Conservation (phyloP, 2,329 filamentous ascomycete genomes). For the Fusarium scirpi region DNA sequence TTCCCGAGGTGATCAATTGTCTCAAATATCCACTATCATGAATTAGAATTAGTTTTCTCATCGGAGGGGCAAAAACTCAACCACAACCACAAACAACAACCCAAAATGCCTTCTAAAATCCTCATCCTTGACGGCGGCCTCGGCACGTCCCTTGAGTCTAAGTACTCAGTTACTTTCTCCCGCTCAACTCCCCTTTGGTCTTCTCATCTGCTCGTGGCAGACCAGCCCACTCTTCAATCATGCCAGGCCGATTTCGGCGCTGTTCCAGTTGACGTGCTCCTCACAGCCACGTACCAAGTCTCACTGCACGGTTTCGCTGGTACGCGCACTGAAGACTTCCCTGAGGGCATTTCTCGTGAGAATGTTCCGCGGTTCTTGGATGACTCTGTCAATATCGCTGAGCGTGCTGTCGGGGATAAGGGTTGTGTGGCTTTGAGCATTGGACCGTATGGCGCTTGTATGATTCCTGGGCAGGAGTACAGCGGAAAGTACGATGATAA, state of each 20-base stretch:
- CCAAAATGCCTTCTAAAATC: slow-evolving; percentile 50
- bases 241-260: slow-evolving; percentile 68
- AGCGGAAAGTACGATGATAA: slow-evolving; percentile 68
- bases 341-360: slow-evolving; percentile 56
- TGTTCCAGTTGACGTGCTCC: slow-evolving; percentile 71
- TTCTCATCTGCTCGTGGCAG: slow-evolving; percentile 70
- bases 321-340: slow-evolving; percentile 58
- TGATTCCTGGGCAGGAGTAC: slow-evolving; percentile 75
- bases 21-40: slow-evolving; percentile 33
- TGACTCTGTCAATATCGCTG: slow-evolving; percentile 59
- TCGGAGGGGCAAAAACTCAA: slow-evolving; percentile 26
- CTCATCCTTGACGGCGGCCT: slow-evolving; percentile 74
- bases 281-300: slow-evolving; percentile 76
- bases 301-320: slow-evolving; percentile 67
- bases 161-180: slow-evolving; percentile 65
- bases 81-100: slow-evolving; percentile 5
- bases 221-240: slow-evolving; percentile 61
- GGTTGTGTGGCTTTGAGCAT: slow-evolving; percentile 67
- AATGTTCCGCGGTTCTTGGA: slow-evolving; percentile 58
- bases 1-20: slow-evolving; percentile 2
- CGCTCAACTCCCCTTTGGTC: slow-evolving; percentile 73
- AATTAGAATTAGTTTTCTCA: slow-evolving; percentile 19
- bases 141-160: slow-evolving; percentile 73
- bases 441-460: slow-evolving; percentile 75
- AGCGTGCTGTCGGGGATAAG: slow-evolving; percentile 47